Conservation (phyloP, 1,139 yeast species). For the Protomyces inundatus region DNA sequence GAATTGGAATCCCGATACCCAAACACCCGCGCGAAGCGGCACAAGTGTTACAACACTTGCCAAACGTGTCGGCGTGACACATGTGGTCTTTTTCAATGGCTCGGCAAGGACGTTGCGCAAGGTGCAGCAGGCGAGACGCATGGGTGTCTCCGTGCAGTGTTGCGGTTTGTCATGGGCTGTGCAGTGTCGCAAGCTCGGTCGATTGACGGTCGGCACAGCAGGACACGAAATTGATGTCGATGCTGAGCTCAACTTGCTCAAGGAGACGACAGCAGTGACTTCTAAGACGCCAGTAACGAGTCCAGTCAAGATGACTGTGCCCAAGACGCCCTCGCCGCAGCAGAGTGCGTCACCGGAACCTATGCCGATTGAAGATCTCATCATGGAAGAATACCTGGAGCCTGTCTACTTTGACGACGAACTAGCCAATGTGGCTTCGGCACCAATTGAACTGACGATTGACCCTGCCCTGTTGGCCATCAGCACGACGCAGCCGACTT, state of each 20-base stretch:
- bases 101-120: conserved; percentile 13
- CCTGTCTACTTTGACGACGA: background rate
- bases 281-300: background rate
- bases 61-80: conserved; percentile 9
- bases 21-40: conserved; percentile 1
- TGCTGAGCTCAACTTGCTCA: background rate
- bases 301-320: background rate
- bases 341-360: background rate
- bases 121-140: conserved; percentile 7
- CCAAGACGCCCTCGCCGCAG: background rate
- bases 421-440: background rate
- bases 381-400: background rate
- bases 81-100: conserved; percentile 21
- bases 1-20: conserved; percentile 26
- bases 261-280: background rate
- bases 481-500: background rate
- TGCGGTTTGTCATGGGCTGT: conserved; percentile 13
- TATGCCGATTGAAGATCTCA: background rate
- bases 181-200: conserved; percentile 2
- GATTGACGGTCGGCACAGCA: conserved; percentile 11
- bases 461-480: background rate
- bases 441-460: background rate
- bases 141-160: conserved; percentile 11
- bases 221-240: conserved; percentile 21
- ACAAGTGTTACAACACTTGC: background rate